A percentile compares a stretch with the other conserved stretches of the same genome.
Evolutionary conservation across 805 yeast species (phyloP).

Genomic region (Metschnikowia gruessii): DNA sequence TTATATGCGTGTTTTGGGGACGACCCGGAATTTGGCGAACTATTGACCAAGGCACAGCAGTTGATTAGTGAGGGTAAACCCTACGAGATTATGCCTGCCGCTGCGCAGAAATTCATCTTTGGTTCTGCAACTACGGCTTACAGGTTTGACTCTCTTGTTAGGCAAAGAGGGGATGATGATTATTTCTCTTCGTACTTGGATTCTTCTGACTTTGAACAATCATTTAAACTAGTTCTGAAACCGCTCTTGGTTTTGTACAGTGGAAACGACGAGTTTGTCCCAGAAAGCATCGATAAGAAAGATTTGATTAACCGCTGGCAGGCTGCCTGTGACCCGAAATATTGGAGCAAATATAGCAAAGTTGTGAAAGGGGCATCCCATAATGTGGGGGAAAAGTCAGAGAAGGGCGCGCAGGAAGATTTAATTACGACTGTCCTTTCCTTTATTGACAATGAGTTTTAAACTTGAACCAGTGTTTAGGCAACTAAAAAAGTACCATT

Average conservation of each 20-base stretch:
- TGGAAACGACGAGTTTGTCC: slow-evolving; percentile 63
- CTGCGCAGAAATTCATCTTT: slow-evolving; percentile 43
- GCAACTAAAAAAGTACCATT: too few species aligned
- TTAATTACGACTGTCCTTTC: slow-evolving; percentile 16
- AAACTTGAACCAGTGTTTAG: too few species aligned
- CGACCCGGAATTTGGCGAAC: neutral
- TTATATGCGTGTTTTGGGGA: neutral
- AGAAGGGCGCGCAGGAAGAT: slow-evolving; percentile 26
- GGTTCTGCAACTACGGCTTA: slow-evolving; percentile 62
- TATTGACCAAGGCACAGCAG: slow-evolving; percentile 29
- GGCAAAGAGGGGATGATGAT: slow-evolving; percentile 71
- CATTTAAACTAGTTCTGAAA: slow-evolving; percentile 53
- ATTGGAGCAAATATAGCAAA: slow-evolving; percentile 55
- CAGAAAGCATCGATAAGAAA: slow-evolving; percentile 46
- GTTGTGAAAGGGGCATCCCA: slow-evolving; percentile 45
- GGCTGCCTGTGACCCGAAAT: slow-evolving; percentile 33
- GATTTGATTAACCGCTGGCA: slow-evolving; percentile 50
- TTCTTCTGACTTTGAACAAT: slow-evolving; percentile 33
- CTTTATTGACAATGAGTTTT: slow-evolving; percentile 1
- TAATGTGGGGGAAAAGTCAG: slow-evolving; percentile 45
- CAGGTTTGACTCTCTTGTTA: slow-evolving; percentile 62
- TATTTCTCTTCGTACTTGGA: slow-evolving; percentile 66
- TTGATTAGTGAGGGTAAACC: slow-evolving; percentile 44
- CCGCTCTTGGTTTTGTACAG: slow-evolving; percentile 55
- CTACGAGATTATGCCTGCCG: slow-evolving; percentile 49